phyloP scores from a whole-genome alignment of 805 yeast genomes.

The Starmera dryadoides region DNA sequence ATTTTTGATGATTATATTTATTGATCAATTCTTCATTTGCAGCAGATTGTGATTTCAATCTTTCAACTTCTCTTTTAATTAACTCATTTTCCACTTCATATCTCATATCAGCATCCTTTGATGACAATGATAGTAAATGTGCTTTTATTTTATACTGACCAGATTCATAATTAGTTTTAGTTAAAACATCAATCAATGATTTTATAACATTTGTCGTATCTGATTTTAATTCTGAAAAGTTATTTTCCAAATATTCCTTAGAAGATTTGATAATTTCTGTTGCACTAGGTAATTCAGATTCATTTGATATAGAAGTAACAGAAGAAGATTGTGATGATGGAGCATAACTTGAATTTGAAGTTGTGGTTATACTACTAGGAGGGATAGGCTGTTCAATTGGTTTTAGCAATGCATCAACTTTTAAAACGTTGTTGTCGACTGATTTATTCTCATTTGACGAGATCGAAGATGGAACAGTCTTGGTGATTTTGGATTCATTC shows the following conservation, averaged over 20 bases:
- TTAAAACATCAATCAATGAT: not conserved
- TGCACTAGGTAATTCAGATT: not conserved
- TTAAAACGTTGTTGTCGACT: not conserved
- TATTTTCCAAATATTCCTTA: not conserved
- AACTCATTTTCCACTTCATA: constrained; percentile 39
- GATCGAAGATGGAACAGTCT: too few relatives aligned
- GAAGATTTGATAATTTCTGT: not conserved
- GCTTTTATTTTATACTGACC: constrained; percentile 29
- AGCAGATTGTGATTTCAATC: constrained; percentile 24
- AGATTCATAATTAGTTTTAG: constrained; percentile 13
- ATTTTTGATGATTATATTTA: constrained; percentile 32
- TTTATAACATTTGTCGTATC: not conserved
- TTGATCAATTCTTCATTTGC: constrained; percentile 27
- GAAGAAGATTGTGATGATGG: constrained; percentile 1
- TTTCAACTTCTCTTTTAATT: constrained; percentile 39
- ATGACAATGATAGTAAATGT: constrained; percentile 33
- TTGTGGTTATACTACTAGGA: not conserved
- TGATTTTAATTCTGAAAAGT: not conserved
- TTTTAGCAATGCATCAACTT: not conserved
- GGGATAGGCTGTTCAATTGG: not conserved
- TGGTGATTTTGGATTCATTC: too few relatives aligned
- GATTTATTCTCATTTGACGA: too few relatives aligned
- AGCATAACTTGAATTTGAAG: not conserved
- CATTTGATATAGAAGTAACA: not conserved
- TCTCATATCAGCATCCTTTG: constrained; percentile 36